These are phyloP conservation scores for Paspalum notatum DNA, from an alignment of 176 grass and related monocot species.

Conservation along the genomic window DNA sequence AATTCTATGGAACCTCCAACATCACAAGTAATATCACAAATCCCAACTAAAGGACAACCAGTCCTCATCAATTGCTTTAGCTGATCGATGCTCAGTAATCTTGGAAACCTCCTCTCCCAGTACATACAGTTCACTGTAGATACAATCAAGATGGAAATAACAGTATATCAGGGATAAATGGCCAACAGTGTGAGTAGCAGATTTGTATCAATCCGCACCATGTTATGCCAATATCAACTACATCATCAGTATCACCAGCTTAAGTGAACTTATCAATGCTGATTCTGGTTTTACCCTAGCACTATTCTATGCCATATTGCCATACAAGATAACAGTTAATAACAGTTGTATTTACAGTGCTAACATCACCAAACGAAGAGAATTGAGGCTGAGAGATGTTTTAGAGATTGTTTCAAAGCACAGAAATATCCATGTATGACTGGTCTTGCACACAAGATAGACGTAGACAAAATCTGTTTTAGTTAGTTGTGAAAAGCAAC, in stretches of 20 bases:
- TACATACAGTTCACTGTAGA: conserved; percentile 97
- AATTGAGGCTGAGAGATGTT: conserved; percentile 11
- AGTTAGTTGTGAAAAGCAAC: not conserved
- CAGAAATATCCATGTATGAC: not conserved
- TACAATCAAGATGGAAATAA: conserved; percentile 15
- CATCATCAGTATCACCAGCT: not conserved
- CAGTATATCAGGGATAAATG: not conserved
- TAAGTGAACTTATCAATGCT: not conserved
- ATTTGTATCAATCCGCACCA: not conserved
- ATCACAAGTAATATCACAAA: conserved; percentile 97
- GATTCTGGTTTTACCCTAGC: conserved; percentile 11
- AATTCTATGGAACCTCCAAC: conserved; percentile 95
- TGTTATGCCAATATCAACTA: not conserved
- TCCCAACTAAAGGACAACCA: conserved; percentile 69
- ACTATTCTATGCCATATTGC: conserved; percentile 15
- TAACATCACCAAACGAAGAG: not conserved
- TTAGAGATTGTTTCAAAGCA: conserved; percentile 14
- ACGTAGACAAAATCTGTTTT: not conserved
- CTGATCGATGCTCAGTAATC: conserved; percentile 72
- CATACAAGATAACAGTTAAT: not conserved
- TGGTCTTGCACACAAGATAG: not conserved
- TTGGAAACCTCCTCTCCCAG: conserved; percentile 96
- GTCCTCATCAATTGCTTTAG: conserved; percentile 71
- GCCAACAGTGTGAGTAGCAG: not conserved
- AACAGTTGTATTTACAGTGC: not conserved